Base-by-base conservation (phyloP, 139 green algal genomes). In the Chlamydomonas sp. region DNA sequence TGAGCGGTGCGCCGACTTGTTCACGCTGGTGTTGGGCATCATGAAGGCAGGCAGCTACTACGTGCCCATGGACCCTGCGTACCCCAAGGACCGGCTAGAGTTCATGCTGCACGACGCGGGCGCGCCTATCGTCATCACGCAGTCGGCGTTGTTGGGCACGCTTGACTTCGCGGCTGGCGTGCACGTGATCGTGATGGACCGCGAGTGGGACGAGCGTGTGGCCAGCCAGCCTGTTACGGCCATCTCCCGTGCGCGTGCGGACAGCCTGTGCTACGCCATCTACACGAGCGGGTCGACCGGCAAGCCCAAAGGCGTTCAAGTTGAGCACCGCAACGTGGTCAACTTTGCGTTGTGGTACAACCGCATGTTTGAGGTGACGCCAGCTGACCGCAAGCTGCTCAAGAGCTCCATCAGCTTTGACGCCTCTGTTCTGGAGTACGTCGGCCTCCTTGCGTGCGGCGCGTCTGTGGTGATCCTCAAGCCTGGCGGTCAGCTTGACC, bases 341-440 rank as follows among this genome's bases (percentile, higher is more conserved):
- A 16, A 54, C 43, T 54, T 54, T 16, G 13, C 13, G 13, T 26
- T 13, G 13, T 16, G 16, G 43, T 26, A 13, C 13, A 16, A 13
- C 13, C 13, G 16, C 13, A 13, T 26, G 43, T 16, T 26, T 16
- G 13, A 54, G 13, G 13, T 54, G 43, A 54, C 43, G 43, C 43
- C 43, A 13, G 43, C 43, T 28, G 58, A 65, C 22, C 29, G 35
- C 8, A 30, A 13, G 22, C 20, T 65, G 22, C 62, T 76, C 16
- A 72, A 48, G 30, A 74, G 61, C 33, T 60, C 71, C 54, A 64
- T 84, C 54, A 75, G 37, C 69, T 84, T 84, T 58, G 79, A 84
- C 66, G 48, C 63, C 3, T 65, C 54, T 13, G 43, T 54, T 37
- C 58, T 81, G 47, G 43, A 13, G 43, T 16, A 26, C 13, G 13